Evolutionary conservation across 169 alveolate species (phyloP).

Genomic region (Cytauxzoon felis): DNA sequence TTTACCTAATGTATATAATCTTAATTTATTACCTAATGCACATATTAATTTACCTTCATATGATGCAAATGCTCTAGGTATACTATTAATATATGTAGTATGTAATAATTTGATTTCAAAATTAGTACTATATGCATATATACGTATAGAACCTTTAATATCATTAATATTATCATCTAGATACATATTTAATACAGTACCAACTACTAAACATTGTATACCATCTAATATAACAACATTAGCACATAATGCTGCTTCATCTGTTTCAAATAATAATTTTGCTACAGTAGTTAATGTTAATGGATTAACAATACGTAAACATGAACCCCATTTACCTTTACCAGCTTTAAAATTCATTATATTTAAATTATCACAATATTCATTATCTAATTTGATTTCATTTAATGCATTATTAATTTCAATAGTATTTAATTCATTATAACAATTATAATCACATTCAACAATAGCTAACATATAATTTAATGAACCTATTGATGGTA

Average conservation of each 20-base stretch:
- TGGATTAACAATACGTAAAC: conserved; percentile 85
- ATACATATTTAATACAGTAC: conserved; percentile 80
- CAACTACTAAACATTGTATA: conserved; percentile 85
- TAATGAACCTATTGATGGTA: conserved; percentile 51
- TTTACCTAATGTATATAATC: conserved; percentile 96
- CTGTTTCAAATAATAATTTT: conserved; percentile 85
- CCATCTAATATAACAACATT: conserved; percentile 83
- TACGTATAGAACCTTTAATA: conserved; percentile 56
- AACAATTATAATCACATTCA: conserved; percentile 86
- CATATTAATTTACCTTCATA: conserved; percentile 90
- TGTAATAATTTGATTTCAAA: conserved; percentile 76
- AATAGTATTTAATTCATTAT: conserved; percentile 72
- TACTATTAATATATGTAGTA: conserved; percentile 87
- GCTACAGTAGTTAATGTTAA: conserved; percentile 77
- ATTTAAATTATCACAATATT: conserved; percentile 62
- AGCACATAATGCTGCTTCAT: conserved; percentile 91
- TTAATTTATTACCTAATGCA: conserved; percentile 88
- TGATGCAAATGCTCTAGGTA: conserved; percentile 88
- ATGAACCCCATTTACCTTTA: conserved; percentile 91
- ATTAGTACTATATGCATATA: conserved; percentile 68
- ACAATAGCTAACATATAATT: conserved; percentile 81
- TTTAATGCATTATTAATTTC: conserved; percentile 72
- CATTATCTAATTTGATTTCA: conserved; percentile 63
- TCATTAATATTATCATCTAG: conserved; percentile 35
- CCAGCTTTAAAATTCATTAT: conserved; percentile 89